phyloP scores from a whole-genome alignment of 2,329 filamentous ascomycete species.

The Dissoconium aciculare region DNA sequence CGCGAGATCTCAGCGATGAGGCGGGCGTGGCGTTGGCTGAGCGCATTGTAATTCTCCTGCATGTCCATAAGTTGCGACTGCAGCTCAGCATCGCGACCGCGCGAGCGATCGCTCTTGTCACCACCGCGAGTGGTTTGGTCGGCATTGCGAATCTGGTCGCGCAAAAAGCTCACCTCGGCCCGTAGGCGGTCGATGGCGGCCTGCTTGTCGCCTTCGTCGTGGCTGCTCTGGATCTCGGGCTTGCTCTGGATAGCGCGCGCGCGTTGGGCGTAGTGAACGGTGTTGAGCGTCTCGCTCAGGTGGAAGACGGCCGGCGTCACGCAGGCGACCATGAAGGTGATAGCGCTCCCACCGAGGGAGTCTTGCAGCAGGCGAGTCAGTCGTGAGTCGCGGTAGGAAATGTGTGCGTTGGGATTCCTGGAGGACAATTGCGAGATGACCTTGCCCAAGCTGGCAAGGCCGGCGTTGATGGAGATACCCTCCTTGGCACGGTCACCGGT shows the following conservation, averaged over 20 bases:
- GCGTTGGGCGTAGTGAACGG: constrained; percentile 86
- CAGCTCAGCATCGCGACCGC: constrained; percentile 60
- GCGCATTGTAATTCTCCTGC: constrained; percentile 85
- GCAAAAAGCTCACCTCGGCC: constrained; percentile 81
- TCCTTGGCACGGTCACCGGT: constrained; percentile 89
- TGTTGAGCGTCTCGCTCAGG: constrained; percentile 92
- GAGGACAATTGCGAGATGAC: constrained; percentile 97
- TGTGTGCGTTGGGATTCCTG: constrained; percentile 70
- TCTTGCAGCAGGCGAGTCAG: constrained; percentile 90
- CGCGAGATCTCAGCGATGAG: constrained; percentile 87
- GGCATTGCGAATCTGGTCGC: constrained; percentile 82
- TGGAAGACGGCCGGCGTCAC: constrained; percentile 96
- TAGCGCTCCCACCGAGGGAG: constrained; percentile 88
- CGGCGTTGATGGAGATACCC: constrained; percentile 95
- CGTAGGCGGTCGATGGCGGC: constrained; percentile 85
- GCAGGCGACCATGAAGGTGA: constrained; percentile 99
- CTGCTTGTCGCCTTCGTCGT: constrained; percentile 85
- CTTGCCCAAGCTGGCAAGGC: constrained; percentile 85
- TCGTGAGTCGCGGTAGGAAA: constrained; percentile 96
- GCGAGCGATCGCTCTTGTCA: constrained; percentile 51
- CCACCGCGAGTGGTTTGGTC: constrained; percentile 49
- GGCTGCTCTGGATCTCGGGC: constrained; percentile 79
- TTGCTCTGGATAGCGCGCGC: constrained; percentile 96
- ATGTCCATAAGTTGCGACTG: constrained; percentile 86
- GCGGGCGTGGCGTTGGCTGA: constrained; percentile 88